Evolutionary conservation across 1,284 basidiomycete species (phyloP), one percentile per base, ranked within the genome.

Genomic region (Volvariella volvacea): DNA sequence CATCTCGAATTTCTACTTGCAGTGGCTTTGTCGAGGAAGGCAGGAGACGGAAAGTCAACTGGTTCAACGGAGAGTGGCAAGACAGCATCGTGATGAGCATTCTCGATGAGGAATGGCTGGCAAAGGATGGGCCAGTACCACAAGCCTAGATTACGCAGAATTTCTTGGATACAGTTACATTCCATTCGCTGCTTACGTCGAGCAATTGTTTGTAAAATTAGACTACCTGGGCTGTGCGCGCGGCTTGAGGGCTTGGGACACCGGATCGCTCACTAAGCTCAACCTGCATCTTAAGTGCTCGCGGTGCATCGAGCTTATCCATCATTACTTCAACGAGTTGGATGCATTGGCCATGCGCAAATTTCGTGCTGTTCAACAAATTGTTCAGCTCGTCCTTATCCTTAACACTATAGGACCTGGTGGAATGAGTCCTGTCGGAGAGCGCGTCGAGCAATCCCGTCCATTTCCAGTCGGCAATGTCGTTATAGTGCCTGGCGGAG

Each of bases 281-380:
- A 1, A 69, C 62, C 50, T 73, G 69, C 17, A 61, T 61, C 57
- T 74, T 67, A 47, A 92, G 64, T 22, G 79, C 76, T 34, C 68
- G 62, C 2, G 89, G 89, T 0, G 86, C 86, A 61, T 92, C 90
- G 22, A 74, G 66, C 51, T 73, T 73, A 32, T 71, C 72, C 85
- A 92, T 88, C 47, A 83, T 66, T 7, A 92, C 73, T 63, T 92
- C 89, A 6, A 92, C 80, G 25, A 92, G 66, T 60, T 89, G 85
- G 44, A 89, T 81, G 58, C 74, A 73, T 39, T 77, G 68, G 3
- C 80, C 77, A 28, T 55, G 68, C 1, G 67, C 73, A 54, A 92
- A 91, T 7, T 64, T 56, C 1, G 62, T 49, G 54, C 83, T 69
- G 14, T 76, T 67, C 43, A 93, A 68, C 20, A 93, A 70, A 7